A percentile compares a stretch with the other conserved stretches of the same genome.
Evolutionary conservation across 352 stramenopile genomes (phyloP).

Genomic region (Aphanomyces invadans): DNA sequence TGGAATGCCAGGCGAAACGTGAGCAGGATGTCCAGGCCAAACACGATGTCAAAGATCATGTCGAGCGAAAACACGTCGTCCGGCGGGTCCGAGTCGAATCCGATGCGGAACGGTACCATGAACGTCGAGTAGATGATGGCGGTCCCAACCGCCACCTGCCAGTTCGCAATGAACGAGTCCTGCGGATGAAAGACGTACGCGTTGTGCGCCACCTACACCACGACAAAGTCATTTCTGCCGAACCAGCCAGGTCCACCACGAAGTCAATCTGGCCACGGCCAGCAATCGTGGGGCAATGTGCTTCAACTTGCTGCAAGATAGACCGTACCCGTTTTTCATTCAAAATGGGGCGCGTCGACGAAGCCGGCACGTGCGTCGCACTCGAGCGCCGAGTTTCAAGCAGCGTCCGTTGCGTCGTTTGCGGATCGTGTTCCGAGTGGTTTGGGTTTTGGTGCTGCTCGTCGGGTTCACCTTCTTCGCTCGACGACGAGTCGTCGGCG

Average conservation of each 20-base stretch:
- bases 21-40: conserved; percentile 77
- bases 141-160: conserved; percentile 66
- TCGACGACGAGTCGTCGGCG: neutral
- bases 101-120: conserved; percentile 81
- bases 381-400: neutral
- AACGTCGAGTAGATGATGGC: conserved; percentile 86
- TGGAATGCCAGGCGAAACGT: conserved; percentile 85
- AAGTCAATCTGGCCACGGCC: too few species aligned
- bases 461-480: neutral
- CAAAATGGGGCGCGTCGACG: neutral
- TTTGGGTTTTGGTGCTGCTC: neutral
- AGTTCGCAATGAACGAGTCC: conserved; percentile 51
- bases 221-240: neutral
- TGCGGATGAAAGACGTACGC: conserved; percentile 65
- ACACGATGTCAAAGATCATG: conserved; percentile 72
- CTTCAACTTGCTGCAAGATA: too few species aligned
- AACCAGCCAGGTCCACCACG: neutral
- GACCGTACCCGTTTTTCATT: conserved; percentile 14
- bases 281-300: neutral
- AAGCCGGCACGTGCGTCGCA: neutral
- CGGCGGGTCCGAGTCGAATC: conserved; percentile 40
- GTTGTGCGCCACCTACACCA: conserved; percentile 5
- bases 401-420: neutral
- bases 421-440: neutral
- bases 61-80: conserved; percentile 54